Base-by-base conservation (phyloP, 345 rosid species). In the Melaleuca alternifolia region DNA sequence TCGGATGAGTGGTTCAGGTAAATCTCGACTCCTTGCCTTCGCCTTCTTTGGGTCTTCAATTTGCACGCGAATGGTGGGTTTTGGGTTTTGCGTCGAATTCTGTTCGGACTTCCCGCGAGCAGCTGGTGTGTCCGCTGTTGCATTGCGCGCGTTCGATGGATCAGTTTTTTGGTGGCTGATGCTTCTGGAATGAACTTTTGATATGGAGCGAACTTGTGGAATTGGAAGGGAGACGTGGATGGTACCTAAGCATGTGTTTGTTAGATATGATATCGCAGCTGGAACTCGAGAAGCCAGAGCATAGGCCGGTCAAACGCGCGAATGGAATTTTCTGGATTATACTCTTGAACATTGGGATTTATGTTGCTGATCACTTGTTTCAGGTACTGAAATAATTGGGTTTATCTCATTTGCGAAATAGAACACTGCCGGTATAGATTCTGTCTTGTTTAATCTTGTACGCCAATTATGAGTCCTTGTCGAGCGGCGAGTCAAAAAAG, bases 261-360 rank as follows among this genome's bases (percentile, higher is more conserved):
- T 84, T 89, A 96, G 99, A 95, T 86, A 91, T 94, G 87, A 89
- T 91, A 50, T 87, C 94, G 52, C 91, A 93, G 71, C 91, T 93
- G 79, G 98, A 95, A 86, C 90, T 95, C 61, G 93, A 91, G 81
- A 95, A 92, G 90, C 92, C 89, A 3, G 91, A 88, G 51, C 90
- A 83, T 21, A 95, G 93, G 84, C 93, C 94, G 10, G 89, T 85
- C 85, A 95, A 91, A 82, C 91, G 90, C 1, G 96, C 91, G 24
- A 95, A 92, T 71, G 98, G 96, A 28, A 90, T 96, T 30, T 97
- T 95, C 88, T 97, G 97, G 97, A 93, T 96, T 87, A 95, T 97
- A 88, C 98, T 97, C 86, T 87, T 96, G 65, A 96, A 96, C 91
- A 91, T 97, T 86, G 98, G 95, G 82, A 84, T 97, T 11, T 97